Evolutionary conservation across 768 basidiomycete genomes (phyloP).

Genomic region (Lactifluus subvellereus): DNA sequence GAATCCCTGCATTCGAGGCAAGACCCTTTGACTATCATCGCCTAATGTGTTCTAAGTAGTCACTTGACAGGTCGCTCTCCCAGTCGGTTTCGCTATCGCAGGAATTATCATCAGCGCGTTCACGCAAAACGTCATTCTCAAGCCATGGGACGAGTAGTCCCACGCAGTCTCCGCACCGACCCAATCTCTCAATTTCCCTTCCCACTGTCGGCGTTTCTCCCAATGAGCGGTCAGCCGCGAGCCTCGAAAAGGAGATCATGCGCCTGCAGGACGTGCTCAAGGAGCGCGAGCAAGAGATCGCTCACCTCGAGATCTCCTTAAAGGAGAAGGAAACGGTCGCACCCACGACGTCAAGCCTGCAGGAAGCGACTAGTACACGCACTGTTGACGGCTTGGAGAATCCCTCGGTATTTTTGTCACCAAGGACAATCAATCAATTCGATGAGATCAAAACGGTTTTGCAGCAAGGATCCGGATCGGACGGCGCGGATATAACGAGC

Average conservation of each 20-base stretch:
- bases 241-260: conserved; percentile 94
- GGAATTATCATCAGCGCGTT: conserved; percentile 87
- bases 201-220: conserved; percentile 34
- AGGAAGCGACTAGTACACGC: not conserved
- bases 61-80: conserved; percentile 67
- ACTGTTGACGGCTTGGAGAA: conserved; percentile 16
- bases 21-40: conserved; percentile 21
- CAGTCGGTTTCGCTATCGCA: conserved; percentile 96
- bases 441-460: conserved; percentile 66
- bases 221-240: conserved; percentile 71
- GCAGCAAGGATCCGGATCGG: conserved; percentile 36
- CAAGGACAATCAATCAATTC: conserved; percentile 67
- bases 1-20: conserved; percentile 88
- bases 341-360: not conserved
- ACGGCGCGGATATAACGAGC: conserved; percentile 26
- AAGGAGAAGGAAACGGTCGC: conserved; percentile 33
- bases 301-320: conserved; percentile 54
- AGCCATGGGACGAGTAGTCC: conserved; percentile 66
- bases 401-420: conserved; percentile 47
- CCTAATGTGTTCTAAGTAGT: conserved; percentile 18
- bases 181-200: conserved; percentile 55
- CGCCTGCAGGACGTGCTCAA: conserved; percentile 88
- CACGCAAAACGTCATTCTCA: conserved; percentile 76
- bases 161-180: conserved; percentile 53
- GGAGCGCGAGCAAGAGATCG: conserved; percentile 89